These are phyloP conservation scores for Curvularia eragrostidis DNA, from an alignment of 2,329 filamentous ascomycete genomes.

Conservation along the genomic window DNA sequence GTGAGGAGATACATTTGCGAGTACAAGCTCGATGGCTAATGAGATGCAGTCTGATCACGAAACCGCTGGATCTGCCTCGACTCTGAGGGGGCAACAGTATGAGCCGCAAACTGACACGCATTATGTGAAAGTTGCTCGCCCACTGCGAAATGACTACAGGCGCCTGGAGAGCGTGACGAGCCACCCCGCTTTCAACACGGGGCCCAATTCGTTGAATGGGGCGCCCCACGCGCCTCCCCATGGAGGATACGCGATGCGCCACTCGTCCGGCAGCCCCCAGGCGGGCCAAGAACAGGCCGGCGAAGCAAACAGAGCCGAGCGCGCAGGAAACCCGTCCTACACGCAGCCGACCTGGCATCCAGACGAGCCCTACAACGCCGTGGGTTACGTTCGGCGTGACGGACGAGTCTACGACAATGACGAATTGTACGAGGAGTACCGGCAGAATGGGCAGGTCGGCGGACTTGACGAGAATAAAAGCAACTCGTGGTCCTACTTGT, in stretches of 20 bases:
- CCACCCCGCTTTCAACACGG: background rate
- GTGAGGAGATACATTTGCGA: background rate
- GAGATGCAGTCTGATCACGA: background rate
- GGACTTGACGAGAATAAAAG: background rate
- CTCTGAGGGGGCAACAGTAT: background rate
- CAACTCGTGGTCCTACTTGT: background rate
- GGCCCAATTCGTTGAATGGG: background rate
- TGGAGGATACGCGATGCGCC: too few species aligned
- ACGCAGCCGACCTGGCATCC: background rate
- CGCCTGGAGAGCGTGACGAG: background rate
- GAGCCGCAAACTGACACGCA: background rate
- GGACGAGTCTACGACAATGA: conserved; percentile 2
- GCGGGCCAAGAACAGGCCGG: background rate
- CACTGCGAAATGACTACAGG: background rate
- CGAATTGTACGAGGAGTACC: conserved; percentile 7
- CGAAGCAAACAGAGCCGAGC: background rate
- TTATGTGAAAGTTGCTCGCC: background rate
- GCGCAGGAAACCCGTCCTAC: background rate
- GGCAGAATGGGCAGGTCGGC: background rate
- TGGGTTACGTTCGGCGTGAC: conserved; percentile 1
- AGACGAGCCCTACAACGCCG: conserved; percentile 6
- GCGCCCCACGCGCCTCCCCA: background rate
- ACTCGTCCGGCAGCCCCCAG: background rate
- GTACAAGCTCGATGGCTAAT: background rate
- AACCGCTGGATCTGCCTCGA: background rate